Conservation (phyloP, 2,329 filamentous ascomycete genomes). For the Sporothrix brunneoviolacea region DNA sequence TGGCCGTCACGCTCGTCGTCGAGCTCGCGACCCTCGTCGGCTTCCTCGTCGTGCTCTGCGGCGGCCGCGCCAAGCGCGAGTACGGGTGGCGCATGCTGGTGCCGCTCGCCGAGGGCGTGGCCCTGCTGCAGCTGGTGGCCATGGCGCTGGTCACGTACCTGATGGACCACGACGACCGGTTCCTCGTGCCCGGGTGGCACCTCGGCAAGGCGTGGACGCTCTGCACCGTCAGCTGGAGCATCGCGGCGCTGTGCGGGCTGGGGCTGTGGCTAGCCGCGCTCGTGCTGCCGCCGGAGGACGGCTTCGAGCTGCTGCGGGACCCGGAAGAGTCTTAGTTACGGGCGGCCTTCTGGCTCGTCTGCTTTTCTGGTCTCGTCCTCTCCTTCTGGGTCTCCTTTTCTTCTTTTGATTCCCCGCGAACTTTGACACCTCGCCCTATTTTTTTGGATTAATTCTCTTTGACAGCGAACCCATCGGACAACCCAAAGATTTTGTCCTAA, state of each 20-base stretch:
- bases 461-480: too few species aligned
- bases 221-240: constrained; percentile 48
- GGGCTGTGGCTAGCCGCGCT: constrained; percentile 62
- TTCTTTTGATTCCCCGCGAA: too few species aligned
- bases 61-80: constrained; percentile 79
- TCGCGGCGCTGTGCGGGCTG: constrained; percentile 47
- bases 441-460: too few species aligned
- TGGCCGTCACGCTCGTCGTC: constrained; percentile 75
- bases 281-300: constrained; percentile 70
- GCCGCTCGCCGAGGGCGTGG: constrained; percentile 58
- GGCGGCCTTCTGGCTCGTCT: too few species aligned
- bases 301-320: constrained; percentile 65
- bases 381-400: too few species aligned
- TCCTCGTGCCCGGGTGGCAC: constrained; percentile 71
- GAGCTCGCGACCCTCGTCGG: constrained; percentile 75
- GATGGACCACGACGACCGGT: constrained; percentile 75
- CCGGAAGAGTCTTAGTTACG: constrained; percentile 41
- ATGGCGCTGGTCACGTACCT: constrained; percentile 81
- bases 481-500: too few species aligned
- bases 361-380: too few species aligned
- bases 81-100: constrained; percentile 74
- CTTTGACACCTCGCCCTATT: too few species aligned
- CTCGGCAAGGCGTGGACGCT: constrained; percentile 76
- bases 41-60: constrained; percentile 68
- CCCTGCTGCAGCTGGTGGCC: constrained; percentile 63